A percentile compares a stretch with the other conserved stretches of the same genome.
Conservation (phyloP, 805 yeast species). For the Yamadazyma kitorensis region DNA sequence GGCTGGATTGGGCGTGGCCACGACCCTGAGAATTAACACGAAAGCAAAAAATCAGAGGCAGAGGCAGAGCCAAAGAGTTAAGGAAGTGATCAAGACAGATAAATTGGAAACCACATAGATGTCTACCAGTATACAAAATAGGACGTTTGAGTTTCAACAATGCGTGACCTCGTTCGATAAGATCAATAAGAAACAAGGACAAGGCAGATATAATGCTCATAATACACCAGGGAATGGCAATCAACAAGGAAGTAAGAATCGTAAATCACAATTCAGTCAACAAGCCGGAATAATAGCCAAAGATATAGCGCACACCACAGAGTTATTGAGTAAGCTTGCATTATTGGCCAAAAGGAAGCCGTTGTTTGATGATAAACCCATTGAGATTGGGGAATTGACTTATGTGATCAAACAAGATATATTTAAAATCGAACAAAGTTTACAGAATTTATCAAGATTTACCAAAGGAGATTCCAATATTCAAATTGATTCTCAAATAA, state of each 20-base stretch:
- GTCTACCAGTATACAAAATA: constrained; percentile 54
- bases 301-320: constrained; percentile 85
- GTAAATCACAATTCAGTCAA: constrained; percentile 40
- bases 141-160: constrained; percentile 91
- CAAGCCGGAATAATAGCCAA: constrained; percentile 83
- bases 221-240: constrained; percentile 21
- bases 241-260: constrained; percentile 7
- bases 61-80: too few species aligned
- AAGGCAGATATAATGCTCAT: too few species aligned
- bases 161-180: constrained; percentile 78
- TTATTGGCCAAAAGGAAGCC: constrained; percentile 85
- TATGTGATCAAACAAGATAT: constrained; percentile 85
- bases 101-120: background rate
- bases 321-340: constrained; percentile 75
- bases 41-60: too few species aligned
- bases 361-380: constrained; percentile 88
- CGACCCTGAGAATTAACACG: too few species aligned
- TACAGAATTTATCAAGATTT: constrained; percentile 58
- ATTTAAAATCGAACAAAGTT: constrained; percentile 69
- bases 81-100: too few species aligned
- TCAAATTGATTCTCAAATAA: constrained; percentile 56
- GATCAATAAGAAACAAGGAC: constrained; percentile 43
- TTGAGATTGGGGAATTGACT: constrained; percentile 89
- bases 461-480: constrained; percentile 44
- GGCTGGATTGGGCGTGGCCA: too few species aligned